Evolutionary conservation across 1,139 yeast genomes (phyloP), one percentile per base, ranked within the genome.

Genomic region (Candida sp.): DNA sequence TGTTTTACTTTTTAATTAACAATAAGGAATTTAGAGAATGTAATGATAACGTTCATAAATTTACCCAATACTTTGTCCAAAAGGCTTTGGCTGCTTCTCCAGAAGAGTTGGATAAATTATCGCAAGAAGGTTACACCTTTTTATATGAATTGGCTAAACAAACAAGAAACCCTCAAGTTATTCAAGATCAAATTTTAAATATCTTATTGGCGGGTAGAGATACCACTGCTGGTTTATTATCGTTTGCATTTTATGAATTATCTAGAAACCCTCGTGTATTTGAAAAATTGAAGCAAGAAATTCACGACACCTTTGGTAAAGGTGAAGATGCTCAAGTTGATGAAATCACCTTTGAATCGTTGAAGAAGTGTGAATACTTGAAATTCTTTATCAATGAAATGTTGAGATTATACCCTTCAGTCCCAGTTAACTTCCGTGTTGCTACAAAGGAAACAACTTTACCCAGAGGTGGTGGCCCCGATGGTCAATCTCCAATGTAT

Each of bases 191-290:
- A 55, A 64, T 75, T 35, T 60, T 78, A 50, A 77, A 76, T 51
- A 73, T 78, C 49, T 60, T 78, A 46, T 60, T 77, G 23, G 82
- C 83, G 22, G 82, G 81, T 21, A 66, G 83, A 54, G 82, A 78
- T 54, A 79, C 84, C 38, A 79, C 84, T 15, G 83, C 84, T 1
- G 75, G 79, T 4, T 61, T 77, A 36, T 67, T 79, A 43, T 70
- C 79, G 3, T 78, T 74, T 56, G 50, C 66, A 9, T 61, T 77
- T 40, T 74, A 63, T 49, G 75, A 75, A 50, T 63, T 77, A 42
- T 70, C 77, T 3, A 60, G 74, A 43, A 64, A 74, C 49, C 77
- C 75, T 7, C 56, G 58, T 3, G 60, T 74, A 6, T 75, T 63
- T 57, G 46, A 50, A 5, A 66, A 63, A 48, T 65, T 78, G 47